Percentiles rank a stretch among this genome's conserved stretches.
Conservation (phyloP, 148 eudicot species). For the Drosera capensis region DNA sequence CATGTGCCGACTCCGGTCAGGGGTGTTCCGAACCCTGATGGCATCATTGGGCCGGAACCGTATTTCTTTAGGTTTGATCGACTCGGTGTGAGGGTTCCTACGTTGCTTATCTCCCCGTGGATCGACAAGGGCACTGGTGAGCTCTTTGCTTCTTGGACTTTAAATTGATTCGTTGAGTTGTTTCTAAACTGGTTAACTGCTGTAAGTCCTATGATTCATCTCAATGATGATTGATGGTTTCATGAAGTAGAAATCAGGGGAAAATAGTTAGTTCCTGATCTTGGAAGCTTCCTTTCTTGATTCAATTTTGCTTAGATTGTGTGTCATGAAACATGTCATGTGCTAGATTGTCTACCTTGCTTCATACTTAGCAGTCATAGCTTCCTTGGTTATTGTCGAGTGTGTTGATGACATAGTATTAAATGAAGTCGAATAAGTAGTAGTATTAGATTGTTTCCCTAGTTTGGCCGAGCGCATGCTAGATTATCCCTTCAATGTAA, state of each 20-base stretch:
- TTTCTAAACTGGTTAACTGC: neutral
- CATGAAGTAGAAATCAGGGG: no score
- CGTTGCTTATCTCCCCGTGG: constrained; percentile 76
- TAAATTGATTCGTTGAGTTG: neutral
- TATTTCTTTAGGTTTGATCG: constrained; percentile 62
- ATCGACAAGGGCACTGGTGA: constrained; percentile 75
- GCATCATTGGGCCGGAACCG: constrained; percentile 72
- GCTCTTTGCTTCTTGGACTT: constrained; percentile 1
- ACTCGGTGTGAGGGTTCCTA: constrained; percentile 77
- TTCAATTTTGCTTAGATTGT: neutral
- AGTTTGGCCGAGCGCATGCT: no score
- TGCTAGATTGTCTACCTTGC: neutral
- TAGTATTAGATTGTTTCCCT: no score
- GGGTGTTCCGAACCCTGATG: constrained; percentile 91
- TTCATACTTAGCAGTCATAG: no score
- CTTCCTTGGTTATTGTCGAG: no score
- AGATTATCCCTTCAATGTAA: no score
- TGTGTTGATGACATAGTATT: no score
- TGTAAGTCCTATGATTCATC: no score
- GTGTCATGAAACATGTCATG: neutral
- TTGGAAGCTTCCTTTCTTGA: neutral
- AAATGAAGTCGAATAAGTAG: no score
- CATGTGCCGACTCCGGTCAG: constrained; percentile 78
- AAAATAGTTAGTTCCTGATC: no score
- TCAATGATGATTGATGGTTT: no score